phyloP scores from a whole-genome alignment of 2,329 filamentous ascomycete species.

The Exophiala alcalophila region DNA sequence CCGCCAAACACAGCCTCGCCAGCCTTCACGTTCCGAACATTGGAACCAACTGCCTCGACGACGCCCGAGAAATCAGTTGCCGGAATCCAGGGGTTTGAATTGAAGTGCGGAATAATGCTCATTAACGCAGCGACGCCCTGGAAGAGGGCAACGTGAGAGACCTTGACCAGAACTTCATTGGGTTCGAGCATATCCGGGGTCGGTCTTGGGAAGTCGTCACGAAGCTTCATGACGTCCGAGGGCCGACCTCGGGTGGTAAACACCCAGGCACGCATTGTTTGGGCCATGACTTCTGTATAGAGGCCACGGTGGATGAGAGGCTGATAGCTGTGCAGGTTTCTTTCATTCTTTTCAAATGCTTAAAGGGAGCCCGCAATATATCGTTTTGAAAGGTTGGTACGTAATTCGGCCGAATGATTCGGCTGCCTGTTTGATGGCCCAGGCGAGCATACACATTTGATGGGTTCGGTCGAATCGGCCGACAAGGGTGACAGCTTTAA shows the following conservation, averaged over 20 bases:
- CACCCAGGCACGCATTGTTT: conserved; percentile 18
- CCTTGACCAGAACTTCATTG: conserved; percentile 19
- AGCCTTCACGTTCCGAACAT: background rate
- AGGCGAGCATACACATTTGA: too few relatives aligned
- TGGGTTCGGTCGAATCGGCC: too few relatives aligned
- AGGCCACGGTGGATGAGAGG: too few relatives aligned
- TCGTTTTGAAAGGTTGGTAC: too few relatives aligned
- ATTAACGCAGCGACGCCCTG: conserved; percentile 7
- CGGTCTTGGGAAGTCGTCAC: conserved; percentile 13
- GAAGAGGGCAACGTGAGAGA: conserved; percentile 13
- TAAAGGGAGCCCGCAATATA: too few relatives aligned
- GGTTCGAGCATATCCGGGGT: conserved; percentile 2
- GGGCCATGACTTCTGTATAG: background rate
- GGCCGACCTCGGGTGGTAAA: conserved; percentile 12
- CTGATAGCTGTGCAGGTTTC: too few relatives aligned
- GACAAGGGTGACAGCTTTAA: too few relatives aligned
- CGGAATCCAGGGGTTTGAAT: conserved; percentile 17
- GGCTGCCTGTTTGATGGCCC: too few relatives aligned
- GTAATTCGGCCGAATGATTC: too few relatives aligned
- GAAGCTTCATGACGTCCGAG: conserved; percentile 14
- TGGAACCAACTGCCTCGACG: conserved; percentile 4
- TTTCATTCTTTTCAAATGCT: too few relatives aligned
- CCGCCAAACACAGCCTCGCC: conserved; percentile 18
- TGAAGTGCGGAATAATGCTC: conserved; percentile 12
- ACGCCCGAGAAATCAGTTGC: conserved; percentile 15